phyloP scores from a whole-genome alignment of 805 yeast species.

The Maudiozyma bulderi region DNA sequence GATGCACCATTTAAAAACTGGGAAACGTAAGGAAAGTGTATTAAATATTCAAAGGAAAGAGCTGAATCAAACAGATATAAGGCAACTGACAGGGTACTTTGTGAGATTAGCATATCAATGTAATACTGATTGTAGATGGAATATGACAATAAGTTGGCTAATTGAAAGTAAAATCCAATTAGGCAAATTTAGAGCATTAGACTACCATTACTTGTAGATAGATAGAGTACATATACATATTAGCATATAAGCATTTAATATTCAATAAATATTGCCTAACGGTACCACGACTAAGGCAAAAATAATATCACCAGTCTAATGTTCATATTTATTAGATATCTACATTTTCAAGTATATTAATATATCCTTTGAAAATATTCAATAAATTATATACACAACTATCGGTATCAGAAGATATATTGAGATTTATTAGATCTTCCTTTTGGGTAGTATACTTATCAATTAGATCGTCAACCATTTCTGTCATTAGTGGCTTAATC shows the following conservation, averaged over 20 bases:
- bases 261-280: no score
- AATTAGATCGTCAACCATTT: constrained; percentile 1
- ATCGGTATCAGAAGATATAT: not conserved
- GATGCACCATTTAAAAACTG: constrained; percentile 23
- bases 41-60: constrained; percentile 12
- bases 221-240: not conserved
- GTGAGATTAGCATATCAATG: constrained; percentile 38
- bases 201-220: constrained; percentile 16
- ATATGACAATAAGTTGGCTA: constrained; percentile 37
- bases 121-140: constrained; percentile 37
- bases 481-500: constrained; percentile 1
- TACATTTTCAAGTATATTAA: constrained; percentile 7
- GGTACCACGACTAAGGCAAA: no score
- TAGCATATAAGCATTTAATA: no score
- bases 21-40: constrained; percentile 43
- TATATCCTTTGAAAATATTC: constrained; percentile 15
- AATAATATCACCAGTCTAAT: no score
- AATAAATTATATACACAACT: constrained; percentile 10
- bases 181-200: constrained; percentile 12
- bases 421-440: not conserved
- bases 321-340: not conserved
- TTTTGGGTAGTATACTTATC: not conserved
- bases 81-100: constrained; percentile 60
- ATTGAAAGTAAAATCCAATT: constrained; percentile 31
- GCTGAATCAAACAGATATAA: constrained; percentile 48